These are phyloP conservation scores for Corymbia maculata DNA, from an alignment of 345 rosid species.

Conservation along the genomic window DNA sequence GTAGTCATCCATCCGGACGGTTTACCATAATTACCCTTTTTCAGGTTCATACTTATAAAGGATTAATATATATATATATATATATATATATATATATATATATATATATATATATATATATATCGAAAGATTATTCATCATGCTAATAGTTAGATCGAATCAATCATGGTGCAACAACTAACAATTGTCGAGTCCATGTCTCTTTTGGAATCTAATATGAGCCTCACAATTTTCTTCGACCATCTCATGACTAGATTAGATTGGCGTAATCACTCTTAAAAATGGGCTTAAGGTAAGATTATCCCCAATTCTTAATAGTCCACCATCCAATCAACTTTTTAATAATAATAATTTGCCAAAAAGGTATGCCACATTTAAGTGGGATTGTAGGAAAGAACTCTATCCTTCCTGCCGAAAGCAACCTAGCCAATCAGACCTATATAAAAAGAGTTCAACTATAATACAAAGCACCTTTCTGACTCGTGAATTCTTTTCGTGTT, in stretches of 20 bases:
- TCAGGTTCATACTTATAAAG: background rate
- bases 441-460: background rate
- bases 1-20: background rate
- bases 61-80: background rate
- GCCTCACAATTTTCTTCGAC: background rate
- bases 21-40: background rate
- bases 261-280: background rate
- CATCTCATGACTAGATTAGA: background rate
- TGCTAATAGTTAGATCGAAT: background rate
- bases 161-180: background rate
- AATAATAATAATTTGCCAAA: background rate
- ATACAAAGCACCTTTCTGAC: background rate
- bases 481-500: background rate
- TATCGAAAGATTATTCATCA: background rate
- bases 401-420: background rate
- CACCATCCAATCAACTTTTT: background rate
- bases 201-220: background rate
- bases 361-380: background rate
- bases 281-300: background rate
- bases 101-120: background rate
- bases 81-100: background rate
- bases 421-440: background rate
- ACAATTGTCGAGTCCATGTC: background rate
- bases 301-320: background rate
- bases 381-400: background rate